phyloP scores from a whole-genome alignment of 331 rosid species.

The Pyracantha coccinea region DNA sequence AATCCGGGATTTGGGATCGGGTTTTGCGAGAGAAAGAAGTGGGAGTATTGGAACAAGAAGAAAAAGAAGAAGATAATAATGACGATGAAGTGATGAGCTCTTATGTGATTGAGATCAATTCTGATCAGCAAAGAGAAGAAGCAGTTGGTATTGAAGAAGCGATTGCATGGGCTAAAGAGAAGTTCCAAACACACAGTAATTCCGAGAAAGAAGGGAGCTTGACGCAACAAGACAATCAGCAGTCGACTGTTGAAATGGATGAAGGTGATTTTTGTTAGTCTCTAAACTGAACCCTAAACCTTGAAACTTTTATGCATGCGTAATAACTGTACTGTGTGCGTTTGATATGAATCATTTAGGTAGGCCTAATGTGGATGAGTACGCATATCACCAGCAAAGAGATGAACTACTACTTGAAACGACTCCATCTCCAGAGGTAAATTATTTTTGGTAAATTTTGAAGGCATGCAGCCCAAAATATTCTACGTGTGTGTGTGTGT shows the following conservation, averaged over 20 bases:
- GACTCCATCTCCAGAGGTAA: constrained; percentile 44
- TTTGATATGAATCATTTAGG: constrained; percentile 50
- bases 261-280: constrained; percentile 31
- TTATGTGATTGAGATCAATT: constrained; percentile 37
- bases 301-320: background rate
- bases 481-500: too few relatives aligned
- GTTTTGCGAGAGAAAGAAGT: constrained; percentile 29
- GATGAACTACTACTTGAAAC: constrained; percentile 19
- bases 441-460: constrained; percentile 18
- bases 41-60: constrained; percentile 16
- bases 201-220: constrained; percentile 46
- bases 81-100: constrained; percentile 33
- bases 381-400: constrained; percentile 15
- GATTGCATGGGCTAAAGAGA: constrained; percentile 48
- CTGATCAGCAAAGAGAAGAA: constrained; percentile 29
- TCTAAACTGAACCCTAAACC: background rate
- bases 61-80: constrained; percentile 20
- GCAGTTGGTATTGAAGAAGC: constrained; percentile 37
- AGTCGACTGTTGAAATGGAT: constrained; percentile 31
- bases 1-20: constrained; percentile 27
- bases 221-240: constrained; percentile 25
- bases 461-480: background rate
- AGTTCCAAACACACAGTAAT: constrained; percentile 22
- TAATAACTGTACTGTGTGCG: too few relatives aligned
- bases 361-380: constrained; percentile 28